Percentiles rank a stretch among this genome's conserved stretches.
These are phyloP conservation scores for Chrysoporthe cubensis DNA, from an alignment of 2,329 filamentous ascomycete genomes.

Conservation along the genomic window DNA sequence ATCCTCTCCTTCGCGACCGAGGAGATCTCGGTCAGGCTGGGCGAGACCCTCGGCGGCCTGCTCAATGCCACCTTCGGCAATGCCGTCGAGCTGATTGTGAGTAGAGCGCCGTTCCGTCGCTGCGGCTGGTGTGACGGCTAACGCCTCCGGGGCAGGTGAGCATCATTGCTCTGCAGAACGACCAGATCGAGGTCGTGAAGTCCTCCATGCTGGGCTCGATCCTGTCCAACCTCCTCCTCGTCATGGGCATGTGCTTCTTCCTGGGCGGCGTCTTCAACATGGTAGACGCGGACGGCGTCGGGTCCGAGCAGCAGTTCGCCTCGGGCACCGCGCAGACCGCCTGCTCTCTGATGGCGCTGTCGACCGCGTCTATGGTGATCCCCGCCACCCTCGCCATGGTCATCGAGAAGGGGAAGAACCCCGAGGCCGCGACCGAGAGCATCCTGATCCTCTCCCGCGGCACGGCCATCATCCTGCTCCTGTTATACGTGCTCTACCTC, in stretches of 20 bases:
- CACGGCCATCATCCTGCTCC: conserved; percentile 74
- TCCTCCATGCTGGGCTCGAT: conserved; percentile 97
- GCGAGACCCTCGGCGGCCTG: conserved; percentile 74
- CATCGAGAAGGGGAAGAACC: conserved; percentile 40
- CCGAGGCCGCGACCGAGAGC: conserved; percentile 46
- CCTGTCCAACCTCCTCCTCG: conserved; percentile 89
- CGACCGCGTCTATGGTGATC: conserved; percentile 78
- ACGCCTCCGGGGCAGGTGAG: conserved; percentile 65
- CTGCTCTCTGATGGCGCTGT: conserved; percentile 74
- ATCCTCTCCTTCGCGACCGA: conserved; percentile 79
- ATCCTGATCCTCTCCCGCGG: conserved; percentile 75
- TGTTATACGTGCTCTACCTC: conserved; percentile 77
- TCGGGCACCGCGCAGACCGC: conserved; percentile 78
- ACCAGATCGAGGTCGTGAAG: conserved; percentile 95
- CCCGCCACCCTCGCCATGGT: conserved; percentile 59
- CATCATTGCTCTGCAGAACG: conserved; percentile 83
- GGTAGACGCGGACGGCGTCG: conserved; percentile 57
- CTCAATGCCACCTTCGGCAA: conserved; percentile 81
- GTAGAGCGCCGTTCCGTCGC: conserved; percentile 31
- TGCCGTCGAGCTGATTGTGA: conserved; percentile 77
- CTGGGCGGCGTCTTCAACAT: conserved; percentile 71
- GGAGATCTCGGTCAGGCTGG: conserved; percentile 72
- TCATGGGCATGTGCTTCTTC: conserved; percentile 80
- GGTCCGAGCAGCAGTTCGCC: conserved; percentile 73
- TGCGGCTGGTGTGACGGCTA: not conserved